Conservation (phyloP, 768 basidiomycete genomes). For the Kwoniella sp. region DNA sequence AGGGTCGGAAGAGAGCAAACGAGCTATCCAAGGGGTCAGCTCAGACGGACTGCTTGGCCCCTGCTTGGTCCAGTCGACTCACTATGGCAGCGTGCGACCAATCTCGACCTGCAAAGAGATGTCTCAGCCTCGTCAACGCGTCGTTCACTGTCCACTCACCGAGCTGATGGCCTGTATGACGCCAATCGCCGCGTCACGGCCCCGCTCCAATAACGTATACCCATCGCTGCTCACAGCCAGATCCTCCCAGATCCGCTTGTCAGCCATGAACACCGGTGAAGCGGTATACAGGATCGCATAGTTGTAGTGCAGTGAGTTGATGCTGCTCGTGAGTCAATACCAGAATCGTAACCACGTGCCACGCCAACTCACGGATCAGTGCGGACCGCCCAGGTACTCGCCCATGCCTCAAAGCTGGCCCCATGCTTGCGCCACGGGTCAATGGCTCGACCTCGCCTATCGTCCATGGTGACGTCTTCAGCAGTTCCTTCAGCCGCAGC, state of each 20-base stretch:
- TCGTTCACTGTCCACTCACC: slow-evolving; percentile 15
- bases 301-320: slow-evolving; percentile 41
- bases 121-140: neutral
- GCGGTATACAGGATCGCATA: slow-evolving; percentile 42
- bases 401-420: slow-evolving; percentile 32
- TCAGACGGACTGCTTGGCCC: neutral
- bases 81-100: slow-evolving; percentile 44
- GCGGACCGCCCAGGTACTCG: slow-evolving; percentile 22
- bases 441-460: slow-evolving; percentile 13
- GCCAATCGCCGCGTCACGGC: slow-evolving; percentile 45
- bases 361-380: slow-evolving; percentile 38
- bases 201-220: slow-evolving; percentile 38
- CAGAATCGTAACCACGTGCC: neutral
- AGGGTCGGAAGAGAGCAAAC: slow-evolving; percentile 42
- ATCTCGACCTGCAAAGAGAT: slow-evolving; percentile 36
- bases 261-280: slow-evolving; percentile 34
- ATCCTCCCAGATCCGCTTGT: slow-evolving; percentile 35
- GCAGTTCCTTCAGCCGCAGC: neutral
- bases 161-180: slow-evolving; percentile 46
- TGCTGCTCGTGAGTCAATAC: slow-evolving; percentile 18
- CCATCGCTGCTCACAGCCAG: slow-evolving; percentile 36
- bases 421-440: slow-evolving; percentile 30
- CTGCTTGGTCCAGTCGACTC: slow-evolving; percentile 2
- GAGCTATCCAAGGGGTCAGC: slow-evolving; percentile 17
- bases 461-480: slow-evolving; percentile 8